phyloP scores from a whole-genome alignment of 2,329 filamentous ascomycete species.

The Verticillium nonalfalfae region DNA sequence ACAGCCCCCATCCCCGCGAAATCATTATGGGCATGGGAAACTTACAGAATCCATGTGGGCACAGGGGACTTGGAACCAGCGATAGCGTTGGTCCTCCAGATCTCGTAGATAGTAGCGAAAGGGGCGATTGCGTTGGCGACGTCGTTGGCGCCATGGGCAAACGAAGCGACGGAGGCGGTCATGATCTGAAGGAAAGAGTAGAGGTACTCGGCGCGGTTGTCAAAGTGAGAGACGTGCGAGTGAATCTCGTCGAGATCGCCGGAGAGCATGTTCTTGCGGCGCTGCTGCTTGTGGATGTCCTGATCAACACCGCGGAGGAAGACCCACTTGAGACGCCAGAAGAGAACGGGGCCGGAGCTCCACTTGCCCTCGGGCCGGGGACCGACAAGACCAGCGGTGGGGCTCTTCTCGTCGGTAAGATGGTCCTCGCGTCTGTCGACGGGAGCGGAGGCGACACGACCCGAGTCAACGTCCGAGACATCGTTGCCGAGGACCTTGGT shows the following conservation, averaged over 20 bases:
- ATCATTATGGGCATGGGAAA: background rate
- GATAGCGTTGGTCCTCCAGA: conserved; percentile 46
- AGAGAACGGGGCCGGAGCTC: conserved; percentile 28
- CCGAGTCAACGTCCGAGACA: conserved; percentile 9
- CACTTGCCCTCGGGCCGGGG: conserved; percentile 27
- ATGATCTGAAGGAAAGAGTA: conserved; percentile 55
- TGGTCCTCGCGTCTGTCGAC: background rate
- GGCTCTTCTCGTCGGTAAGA: conserved; percentile 11
- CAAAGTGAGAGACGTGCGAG: conserved; percentile 50
- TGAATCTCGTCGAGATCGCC: conserved; percentile 49
- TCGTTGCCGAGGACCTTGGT: conserved; percentile 23
- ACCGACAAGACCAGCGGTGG: conserved; percentile 18
- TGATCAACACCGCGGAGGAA: conserved; percentile 34
- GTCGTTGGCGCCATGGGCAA: conserved; percentile 62
- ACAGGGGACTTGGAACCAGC: conserved; percentile 36
- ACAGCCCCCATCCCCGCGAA: background rate
- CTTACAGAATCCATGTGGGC: conserved; percentile 50
- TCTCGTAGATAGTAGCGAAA: conserved; percentile 55
- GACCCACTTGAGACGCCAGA: conserved; percentile 31
- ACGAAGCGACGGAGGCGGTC: conserved; percentile 56
- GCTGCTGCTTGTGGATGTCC: conserved; percentile 22
- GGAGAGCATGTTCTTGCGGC: conserved; percentile 33
- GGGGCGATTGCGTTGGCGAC: conserved; percentile 58
- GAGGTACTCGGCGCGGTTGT: conserved; percentile 55
- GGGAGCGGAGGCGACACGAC: background rate